A percentile compares a stretch with the other conserved stretches of the same genome.
These are phyloP conservation scores for Zizania latifolia DNA, from an alignment of 176 grass and related monocot genomes.

Conservation along the genomic window DNA sequence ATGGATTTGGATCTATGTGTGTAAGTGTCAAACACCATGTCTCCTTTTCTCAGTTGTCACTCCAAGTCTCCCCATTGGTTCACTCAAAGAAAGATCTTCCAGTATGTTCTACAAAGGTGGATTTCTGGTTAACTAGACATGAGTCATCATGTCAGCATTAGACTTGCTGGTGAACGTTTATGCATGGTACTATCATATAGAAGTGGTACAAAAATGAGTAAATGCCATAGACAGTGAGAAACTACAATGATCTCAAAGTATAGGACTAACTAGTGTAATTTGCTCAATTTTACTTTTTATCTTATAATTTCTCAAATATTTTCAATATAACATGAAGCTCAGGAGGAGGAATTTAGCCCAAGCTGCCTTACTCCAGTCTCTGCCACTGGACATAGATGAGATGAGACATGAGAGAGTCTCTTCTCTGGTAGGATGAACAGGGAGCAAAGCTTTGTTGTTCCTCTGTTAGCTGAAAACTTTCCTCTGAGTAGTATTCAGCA, in stretches of 20 bases:
- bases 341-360: too few species aligned
- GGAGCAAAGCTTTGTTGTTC: background rate
- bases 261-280: too few species aligned
- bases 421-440: background rate
- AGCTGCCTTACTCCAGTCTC: too few species aligned
- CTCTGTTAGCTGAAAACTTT: background rate
- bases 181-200: background rate
- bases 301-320: too few species aligned
- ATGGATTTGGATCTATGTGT: background rate
- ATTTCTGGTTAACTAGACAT: background rate
- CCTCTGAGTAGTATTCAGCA: background rate
- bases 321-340: too few species aligned
- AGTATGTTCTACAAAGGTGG: background rate
- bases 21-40: background rate
- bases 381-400: background rate
- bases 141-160: background rate
- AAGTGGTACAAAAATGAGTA: background rate
- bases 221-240: too few species aligned
- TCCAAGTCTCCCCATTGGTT: conserved; percentile 18
- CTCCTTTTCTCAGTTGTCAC: conserved; percentile 7
- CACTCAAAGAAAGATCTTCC: background rate
- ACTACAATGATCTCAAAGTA: too few species aligned
- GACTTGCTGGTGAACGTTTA: background rate
- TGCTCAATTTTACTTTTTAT: too few species aligned
- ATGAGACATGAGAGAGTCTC: background rate